phyloP scores from a whole-genome alignment of 2,329 filamentous ascomycete species.

The Colletotrichum cordylinicola region DNA sequence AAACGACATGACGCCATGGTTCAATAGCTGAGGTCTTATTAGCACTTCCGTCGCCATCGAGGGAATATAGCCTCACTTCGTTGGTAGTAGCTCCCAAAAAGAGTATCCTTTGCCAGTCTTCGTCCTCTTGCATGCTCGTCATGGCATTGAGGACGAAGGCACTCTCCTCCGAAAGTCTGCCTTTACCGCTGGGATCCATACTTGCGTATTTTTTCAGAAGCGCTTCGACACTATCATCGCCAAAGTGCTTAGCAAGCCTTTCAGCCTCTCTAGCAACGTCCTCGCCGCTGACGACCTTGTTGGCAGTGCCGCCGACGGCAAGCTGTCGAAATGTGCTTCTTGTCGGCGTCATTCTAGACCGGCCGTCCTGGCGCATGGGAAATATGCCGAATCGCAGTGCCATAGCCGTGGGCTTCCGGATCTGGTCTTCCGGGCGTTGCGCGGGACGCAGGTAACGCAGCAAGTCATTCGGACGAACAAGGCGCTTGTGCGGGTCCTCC shows the following conservation, averaged over 20 bases:
- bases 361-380: constrained; percentile 30
- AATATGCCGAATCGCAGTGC: constrained; percentile 34
- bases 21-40: constrained; percentile 24
- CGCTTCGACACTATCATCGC: constrained; percentile 20
- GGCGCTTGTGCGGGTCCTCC: background rate
- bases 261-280: background rate
- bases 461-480: background rate
- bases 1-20: constrained; percentile 28
- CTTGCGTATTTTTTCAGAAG: constrained; percentile 26
- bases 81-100: constrained; percentile 35
- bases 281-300: background rate
- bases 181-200: constrained; percentile 18
- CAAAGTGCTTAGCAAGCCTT: background rate
- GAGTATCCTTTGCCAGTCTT: constrained; percentile 33
- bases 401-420: constrained; percentile 29
- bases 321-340: constrained; percentile 25
- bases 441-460: background rate
- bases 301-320: background rate
- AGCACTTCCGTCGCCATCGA: background rate
- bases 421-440: constrained; percentile 25
- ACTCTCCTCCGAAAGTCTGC: background rate
- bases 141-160: background rate
- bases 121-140: constrained; percentile 28
- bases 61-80: constrained; percentile 25
- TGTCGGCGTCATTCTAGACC: constrained; percentile 35